These are phyloP conservation scores for Niebla homalea DNA, from an alignment of 495 filamentous ascomycete species.

Conservation along the genomic window DNA sequence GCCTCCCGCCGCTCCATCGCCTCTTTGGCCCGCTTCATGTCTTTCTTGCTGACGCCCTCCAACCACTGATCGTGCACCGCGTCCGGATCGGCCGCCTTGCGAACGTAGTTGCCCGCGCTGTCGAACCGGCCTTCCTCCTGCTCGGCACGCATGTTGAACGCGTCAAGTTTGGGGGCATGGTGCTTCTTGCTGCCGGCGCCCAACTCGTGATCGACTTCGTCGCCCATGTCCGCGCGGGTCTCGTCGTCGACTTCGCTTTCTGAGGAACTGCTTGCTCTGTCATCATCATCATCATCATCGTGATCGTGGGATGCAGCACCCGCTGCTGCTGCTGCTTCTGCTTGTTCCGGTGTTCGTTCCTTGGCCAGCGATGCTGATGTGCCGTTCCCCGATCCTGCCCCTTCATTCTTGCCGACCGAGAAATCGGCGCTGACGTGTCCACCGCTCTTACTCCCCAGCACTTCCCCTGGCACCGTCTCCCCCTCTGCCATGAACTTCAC, in stretches of 20 bases:
- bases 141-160: constrained; percentile 86
- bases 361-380: constrained; percentile 25
- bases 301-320: constrained; percentile 64
- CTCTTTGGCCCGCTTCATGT: constrained; percentile 75
- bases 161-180: constrained; percentile 89
- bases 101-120: constrained; percentile 74
- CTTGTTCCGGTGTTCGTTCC: background rate
- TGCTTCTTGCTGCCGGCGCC: constrained; percentile 83
- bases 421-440: constrained; percentile 52
- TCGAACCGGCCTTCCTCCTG: constrained; percentile 91
- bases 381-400: constrained; percentile 24
- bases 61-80: constrained; percentile 87
- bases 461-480: constrained; percentile 77
- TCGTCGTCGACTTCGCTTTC: constrained; percentile 63
- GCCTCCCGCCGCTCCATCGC: constrained; percentile 79
- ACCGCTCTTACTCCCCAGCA: constrained; percentile 55
- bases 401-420: constrained; percentile 24
- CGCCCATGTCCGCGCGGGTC: constrained; percentile 49
- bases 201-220: constrained; percentile 68
- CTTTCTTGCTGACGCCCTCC: constrained; percentile 81
- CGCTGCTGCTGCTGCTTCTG: constrained; percentile 33
- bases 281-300: constrained; percentile 45
- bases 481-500: constrained; percentile 62
- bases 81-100: constrained; percentile 81
- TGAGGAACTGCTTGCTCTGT: constrained; percentile 29